Conservation (phyloP, 2,329 filamentous ascomycete species). For the Pseudogymnoascus sp. region DNA sequence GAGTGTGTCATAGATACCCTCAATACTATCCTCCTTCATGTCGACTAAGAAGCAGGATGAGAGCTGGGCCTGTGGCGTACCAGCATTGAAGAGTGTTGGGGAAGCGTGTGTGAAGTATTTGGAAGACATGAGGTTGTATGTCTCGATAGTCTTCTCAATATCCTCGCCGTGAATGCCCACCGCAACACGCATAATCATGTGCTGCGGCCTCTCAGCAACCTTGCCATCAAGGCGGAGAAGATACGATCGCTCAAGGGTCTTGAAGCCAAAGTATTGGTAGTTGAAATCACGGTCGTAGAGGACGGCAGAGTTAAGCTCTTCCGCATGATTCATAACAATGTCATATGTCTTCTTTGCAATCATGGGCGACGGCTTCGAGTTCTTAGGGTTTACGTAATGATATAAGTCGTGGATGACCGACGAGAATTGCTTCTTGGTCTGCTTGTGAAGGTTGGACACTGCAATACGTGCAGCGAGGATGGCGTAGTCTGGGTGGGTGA, state of each 20-base stretch:
- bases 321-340: slow-evolving; percentile 89
- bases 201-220: slow-evolving; percentile 93
- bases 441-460: slow-evolving; percentile 99
- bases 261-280: slow-evolving; percentile 99
- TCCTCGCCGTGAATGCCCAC: slow-evolving; percentile 95
- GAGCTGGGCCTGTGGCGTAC: slow-evolving; percentile 87
- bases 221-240: slow-evolving; percentile 92
- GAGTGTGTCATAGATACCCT: slow-evolving; percentile 97
- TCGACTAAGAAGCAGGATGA: slow-evolving; percentile 98
- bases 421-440: slow-evolving; percentile 99
- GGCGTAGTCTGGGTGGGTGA: slow-evolving; percentile 97
- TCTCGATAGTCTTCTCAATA: slow-evolving; percentile 91
- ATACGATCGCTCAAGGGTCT: slow-evolving; percentile 96
- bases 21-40: slow-evolving; percentile 99
- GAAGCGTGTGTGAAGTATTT: slow-evolving; percentile 99
- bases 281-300: slow-evolving; percentile 99
- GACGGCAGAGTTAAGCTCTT: slow-evolving; percentile 96
- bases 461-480: slow-evolving; percentile 97
- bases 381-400: slow-evolving; percentile 94
- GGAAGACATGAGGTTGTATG: slow-evolving; percentile 97
- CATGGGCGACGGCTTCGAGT: slow-evolving; percentile 78
- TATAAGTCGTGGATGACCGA: slow-evolving; percentile 87
- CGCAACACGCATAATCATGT: slow-evolving; percentile 99
- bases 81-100: slow-evolving; percentile 95
- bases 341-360: slow-evolving; percentile 88